Conservation (phyloP, 2,329 filamentous ascomycete genomes). For the Aspergillus sp. region DNA sequence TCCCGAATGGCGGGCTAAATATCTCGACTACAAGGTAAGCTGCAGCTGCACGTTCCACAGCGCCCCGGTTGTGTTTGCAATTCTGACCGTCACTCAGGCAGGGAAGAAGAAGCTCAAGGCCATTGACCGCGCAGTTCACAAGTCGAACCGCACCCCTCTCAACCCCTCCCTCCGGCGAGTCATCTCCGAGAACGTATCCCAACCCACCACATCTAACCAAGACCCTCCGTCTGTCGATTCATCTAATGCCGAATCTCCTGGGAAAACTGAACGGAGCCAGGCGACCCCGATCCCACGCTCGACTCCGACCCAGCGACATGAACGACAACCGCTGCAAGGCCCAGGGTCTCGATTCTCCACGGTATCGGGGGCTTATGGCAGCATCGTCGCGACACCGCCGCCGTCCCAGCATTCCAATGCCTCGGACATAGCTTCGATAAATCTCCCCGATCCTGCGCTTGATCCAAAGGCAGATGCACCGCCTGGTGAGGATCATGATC, state of each 20-base stretch:
- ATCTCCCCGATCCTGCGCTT: slow-evolving; percentile 54
- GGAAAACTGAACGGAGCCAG: too few species aligned
- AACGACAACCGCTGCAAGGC: slow-evolving; percentile 26
- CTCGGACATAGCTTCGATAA: slow-evolving; percentile 42
- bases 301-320: slow-evolving; percentile 29
- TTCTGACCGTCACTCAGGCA: slow-evolving; percentile 35
- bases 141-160: slow-evolving; percentile 39
- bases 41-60: slow-evolving; percentile 1
- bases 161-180: slow-evolving; percentile 36
- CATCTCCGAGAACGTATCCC: too few species aligned
- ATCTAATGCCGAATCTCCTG: not conserved
- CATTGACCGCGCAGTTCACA: slow-evolving; percentile 61
- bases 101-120: slow-evolving; percentile 92
- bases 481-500: slow-evolving; percentile 9
- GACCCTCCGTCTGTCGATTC: slow-evolving; percentile 7
- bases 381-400: slow-evolving; percentile 51
- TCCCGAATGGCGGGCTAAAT: slow-evolving; percentile 91
- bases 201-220: too few species aligned
- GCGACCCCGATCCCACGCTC: slow-evolving; percentile 16
- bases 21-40: slow-evolving; percentile 79
- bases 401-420: slow-evolving; percentile 24
- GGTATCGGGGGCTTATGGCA: slow-evolving; percentile 49
- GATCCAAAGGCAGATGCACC: slow-evolving; percentile 27
- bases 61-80: not conserved
- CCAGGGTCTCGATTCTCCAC: slow-evolving; percentile 27